Percentiles rank a stretch among this genome's conserved stretches.
phyloP scores from a whole-genome alignment of 257 asterid species.

The Solanum ossicruentum region DNA sequence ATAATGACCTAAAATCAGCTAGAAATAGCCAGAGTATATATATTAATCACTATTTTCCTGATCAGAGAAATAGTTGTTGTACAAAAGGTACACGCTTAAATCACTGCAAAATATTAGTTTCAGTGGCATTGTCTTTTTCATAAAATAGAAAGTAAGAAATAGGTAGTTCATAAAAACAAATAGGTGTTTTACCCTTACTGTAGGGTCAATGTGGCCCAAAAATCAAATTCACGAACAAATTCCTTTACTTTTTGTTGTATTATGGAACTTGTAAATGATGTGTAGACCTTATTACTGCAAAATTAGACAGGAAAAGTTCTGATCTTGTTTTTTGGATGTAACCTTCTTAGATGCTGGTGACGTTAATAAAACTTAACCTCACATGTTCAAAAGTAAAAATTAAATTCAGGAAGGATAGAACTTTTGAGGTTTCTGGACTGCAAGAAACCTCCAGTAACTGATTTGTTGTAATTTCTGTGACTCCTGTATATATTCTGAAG shows the following conservation, averaged over 20 bases:
- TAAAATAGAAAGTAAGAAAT: neutral
- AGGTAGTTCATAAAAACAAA: neutral
- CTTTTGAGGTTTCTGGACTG: neutral
- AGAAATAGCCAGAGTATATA: neutral
- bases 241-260: neutral
- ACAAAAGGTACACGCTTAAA: neutral
- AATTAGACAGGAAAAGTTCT: neutral
- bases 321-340: neutral
- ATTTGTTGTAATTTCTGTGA: neutral
- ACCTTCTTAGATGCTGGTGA: neutral
- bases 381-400: neutral
- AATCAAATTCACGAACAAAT: neutral
- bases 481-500: neutral
- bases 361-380: neutral
- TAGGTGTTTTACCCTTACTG: neutral
- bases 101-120: neutral
- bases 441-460: neutral
- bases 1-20: neutral
- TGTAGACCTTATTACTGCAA: neutral
- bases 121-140: neutral
- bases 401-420: neutral
- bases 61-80: neutral
- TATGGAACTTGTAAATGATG: neutral
- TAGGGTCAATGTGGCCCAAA: neutral
- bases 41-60: neutral